phyloP scores from a whole-genome alignment of 805 yeast genomes.

The Cyberlindnera samutprakarnensis region DNA sequence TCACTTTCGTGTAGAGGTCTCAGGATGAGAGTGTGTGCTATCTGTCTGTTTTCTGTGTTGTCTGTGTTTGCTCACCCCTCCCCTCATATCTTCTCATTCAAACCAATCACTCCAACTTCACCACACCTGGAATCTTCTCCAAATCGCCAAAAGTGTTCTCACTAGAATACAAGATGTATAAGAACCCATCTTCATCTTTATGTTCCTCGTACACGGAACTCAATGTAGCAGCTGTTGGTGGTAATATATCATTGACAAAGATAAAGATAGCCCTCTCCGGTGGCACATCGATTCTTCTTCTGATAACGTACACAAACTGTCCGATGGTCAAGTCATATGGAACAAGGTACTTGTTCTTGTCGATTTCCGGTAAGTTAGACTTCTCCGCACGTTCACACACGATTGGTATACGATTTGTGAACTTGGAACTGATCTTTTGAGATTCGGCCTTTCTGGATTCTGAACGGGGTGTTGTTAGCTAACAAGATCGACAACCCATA shows the following conservation, averaged over 20 bases:
- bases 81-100: too few relatives aligned
- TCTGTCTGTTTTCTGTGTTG: too few relatives aligned
- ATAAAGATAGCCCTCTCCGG: constrained; percentile 97
- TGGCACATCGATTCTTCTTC: constrained; percentile 92
- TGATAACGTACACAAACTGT: constrained; percentile 94
- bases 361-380: constrained; percentile 92
- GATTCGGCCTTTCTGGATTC: constrained; percentile 95
- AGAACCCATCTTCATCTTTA: constrained; percentile 95
- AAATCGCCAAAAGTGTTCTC: constrained; percentile 86
- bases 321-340: constrained; percentile 97
- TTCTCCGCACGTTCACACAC: constrained; percentile 97
- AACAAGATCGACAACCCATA: too few relatives aligned
- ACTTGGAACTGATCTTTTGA: constrained; percentile 79
- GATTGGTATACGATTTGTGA: constrained; percentile 87
- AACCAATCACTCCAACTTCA: constrained; percentile 1
- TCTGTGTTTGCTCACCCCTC: too few relatives aligned
- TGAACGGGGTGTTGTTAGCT: constrained; percentile 14
- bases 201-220: constrained; percentile 93
- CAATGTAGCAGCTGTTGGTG: constrained; percentile 97
- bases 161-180: constrained; percentile 92
- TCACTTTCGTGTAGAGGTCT: too few relatives aligned
- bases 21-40: too few relatives aligned
- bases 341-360: constrained; percentile 93
- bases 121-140: constrained; percentile 3
- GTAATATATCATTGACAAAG: constrained; percentile 92